These are phyloP conservation scores for Verticillium dahliae DNA, from an alignment of 2,329 filamentous ascomycete genomes.

Conservation along the genomic window DNA sequence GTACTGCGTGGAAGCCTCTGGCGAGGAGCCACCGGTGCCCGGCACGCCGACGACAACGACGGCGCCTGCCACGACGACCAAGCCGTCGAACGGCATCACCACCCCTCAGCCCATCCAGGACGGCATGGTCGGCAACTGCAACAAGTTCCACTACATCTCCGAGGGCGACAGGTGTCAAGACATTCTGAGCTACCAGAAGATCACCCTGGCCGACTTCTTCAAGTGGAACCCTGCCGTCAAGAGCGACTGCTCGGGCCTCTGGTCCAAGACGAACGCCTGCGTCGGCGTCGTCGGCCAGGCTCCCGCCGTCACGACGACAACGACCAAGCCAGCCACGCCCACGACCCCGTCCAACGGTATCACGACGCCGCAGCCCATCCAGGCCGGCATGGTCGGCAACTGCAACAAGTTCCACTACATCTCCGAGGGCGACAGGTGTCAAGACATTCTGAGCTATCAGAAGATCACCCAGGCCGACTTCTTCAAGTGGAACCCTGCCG, in stretches of 20 bases:
- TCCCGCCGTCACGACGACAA: not conserved
- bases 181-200: not conserved
- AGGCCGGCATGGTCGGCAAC: slow-evolving; percentile 5
- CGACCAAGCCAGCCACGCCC: slow-evolving; percentile 1
- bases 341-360: slow-evolving; percentile 8
- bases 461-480: slow-evolving; percentile 13
- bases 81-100: not conserved
- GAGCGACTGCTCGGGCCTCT: slow-evolving; percentile 9
- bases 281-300: slow-evolving; percentile 4
- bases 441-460: slow-evolving; percentile 2
- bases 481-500: slow-evolving; percentile 12
- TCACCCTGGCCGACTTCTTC: slow-evolving; percentile 7
- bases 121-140: slow-evolving; percentile 12
- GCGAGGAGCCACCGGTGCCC: slow-evolving; percentile 6
- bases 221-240: slow-evolving; percentile 12
- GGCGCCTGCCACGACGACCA: not conserved
- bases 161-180: slow-evolving; percentile 6
- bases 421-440: slow-evolving; percentile 3
- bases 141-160: slow-evolving; percentile 12
- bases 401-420: slow-evolving; percentile 10
- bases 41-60: slow-evolving; percentile 11
- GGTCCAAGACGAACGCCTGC: slow-evolving; percentile 8
- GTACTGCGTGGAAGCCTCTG: slow-evolving; percentile 5
- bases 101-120: slow-evolving; percentile 10
- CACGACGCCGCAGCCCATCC: slow-evolving; percentile 7